These are phyloP conservation scores for Scutellaria minor DNA, from an alignment of 257 asterid genomes.

Conservation along the genomic window DNA sequence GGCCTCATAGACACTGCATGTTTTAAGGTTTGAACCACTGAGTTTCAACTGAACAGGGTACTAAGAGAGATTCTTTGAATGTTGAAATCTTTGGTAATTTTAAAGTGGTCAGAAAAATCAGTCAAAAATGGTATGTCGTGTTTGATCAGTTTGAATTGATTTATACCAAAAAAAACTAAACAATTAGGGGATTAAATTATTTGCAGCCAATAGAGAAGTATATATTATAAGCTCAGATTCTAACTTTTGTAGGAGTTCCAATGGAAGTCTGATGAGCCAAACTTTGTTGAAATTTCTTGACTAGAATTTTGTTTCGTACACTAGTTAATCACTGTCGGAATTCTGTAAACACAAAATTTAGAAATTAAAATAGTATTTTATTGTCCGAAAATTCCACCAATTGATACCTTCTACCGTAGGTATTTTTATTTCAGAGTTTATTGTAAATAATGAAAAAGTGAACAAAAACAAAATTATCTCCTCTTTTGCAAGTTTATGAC, in stretches of 20 bases:
- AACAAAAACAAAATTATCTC: too few relatives aligned
- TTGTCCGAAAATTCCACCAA: neutral
- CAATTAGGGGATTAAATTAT: constrained; percentile 5
- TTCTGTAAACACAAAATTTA: neutral
- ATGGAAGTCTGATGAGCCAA: neutral
- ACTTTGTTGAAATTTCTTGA: neutral
- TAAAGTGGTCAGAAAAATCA: neutral
- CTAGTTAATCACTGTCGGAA: neutral
- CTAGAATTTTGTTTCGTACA: constrained; percentile 21
- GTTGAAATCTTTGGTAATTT: neutral
- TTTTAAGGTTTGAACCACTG: neutral
- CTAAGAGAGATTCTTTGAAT: neutral
- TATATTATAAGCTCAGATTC: neutral
- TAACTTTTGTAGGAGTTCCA: constrained; percentile 20
- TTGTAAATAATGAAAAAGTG: too few relatives aligned
- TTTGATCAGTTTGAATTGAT: constrained; percentile 24
- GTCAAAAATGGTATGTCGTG: constrained; percentile 11
- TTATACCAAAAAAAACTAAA: neutral
- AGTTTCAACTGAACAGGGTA: constrained; percentile 13
- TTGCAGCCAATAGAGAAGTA: neutral
- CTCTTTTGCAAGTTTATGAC: too few relatives aligned
- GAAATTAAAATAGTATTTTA: neutral
- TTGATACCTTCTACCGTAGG: neutral
- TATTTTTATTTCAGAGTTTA: neutral
- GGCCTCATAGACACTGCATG: neutral